Base-by-base conservation (phyloP, 352 stramenopile genomes). In the Phytophthora lateralis region DNA sequence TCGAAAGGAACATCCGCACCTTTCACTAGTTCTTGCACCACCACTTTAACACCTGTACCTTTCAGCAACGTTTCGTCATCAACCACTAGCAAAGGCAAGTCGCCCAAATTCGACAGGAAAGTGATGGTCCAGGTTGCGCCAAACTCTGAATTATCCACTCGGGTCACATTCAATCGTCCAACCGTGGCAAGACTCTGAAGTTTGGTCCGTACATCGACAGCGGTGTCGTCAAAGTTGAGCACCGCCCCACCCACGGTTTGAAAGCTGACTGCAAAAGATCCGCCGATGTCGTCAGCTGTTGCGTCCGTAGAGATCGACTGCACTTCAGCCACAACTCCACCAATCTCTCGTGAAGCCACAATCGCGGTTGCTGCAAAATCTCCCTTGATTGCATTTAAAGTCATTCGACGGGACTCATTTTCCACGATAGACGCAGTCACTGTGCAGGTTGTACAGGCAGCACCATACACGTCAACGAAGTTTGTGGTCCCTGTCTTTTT, bases 171-270 rank as follows among this genome's bases (percentile, higher is more conserved):
- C 21, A 92, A 29, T 4, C 71, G 71, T 2, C 85, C 85, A 21
- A 92, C 64, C 0, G 82, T 85, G 24, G 85, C 68, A 0, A 94
- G 21, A 18, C 71, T 83, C 46, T 94, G 78, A 1, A 94, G 66
- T 45, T 91, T 94, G 5, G 82, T 86, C 37, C 82, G 76, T n/a
- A 94, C 71, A 42, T 94, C 85, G 0, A 53, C 55, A 15, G 81
- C 79, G 7, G 81, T 91, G 41, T 94, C 85, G 39, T 91, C 78
- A 55, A 71, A 80, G 57, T 89, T 88, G 49, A 94, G 75, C 3
- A 85, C 63, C 24, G 71, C 82, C 7, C 75, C 50, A 38, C 84
- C 75, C 10, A 66, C 69, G 17, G 78, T 79, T 43, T 75, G 75
- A 30, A 94, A 94, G n/a, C 89, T 89, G 6, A 91, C 44, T 3